These are phyloP conservation scores for Monosporascus ibericus DNA, from an alignment of 2,329 filamentous ascomycete genomes.

Conservation along the genomic window DNA sequence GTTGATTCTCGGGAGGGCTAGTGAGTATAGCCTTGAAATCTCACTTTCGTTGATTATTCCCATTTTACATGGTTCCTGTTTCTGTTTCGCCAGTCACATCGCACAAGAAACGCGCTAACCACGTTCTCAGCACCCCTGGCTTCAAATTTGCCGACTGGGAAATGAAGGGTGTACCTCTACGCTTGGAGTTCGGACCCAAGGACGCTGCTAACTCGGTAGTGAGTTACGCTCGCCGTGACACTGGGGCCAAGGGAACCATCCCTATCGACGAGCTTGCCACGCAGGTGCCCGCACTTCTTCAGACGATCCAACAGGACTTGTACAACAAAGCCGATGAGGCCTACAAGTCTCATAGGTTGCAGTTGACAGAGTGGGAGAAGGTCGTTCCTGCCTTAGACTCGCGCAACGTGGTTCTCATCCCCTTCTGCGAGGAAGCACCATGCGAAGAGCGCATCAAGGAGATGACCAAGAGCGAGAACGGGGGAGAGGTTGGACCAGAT, in stretches of 20 bases:
- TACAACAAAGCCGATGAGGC: slow-evolving; percentile 67
- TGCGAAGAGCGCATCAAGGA: slow-evolving; percentile 97
- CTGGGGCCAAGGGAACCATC: slow-evolving; percentile 75
- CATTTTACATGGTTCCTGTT: background rate
- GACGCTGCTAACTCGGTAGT: slow-evolving; percentile 83
- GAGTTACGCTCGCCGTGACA: slow-evolving; percentile 81
- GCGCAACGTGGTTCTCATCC: slow-evolving; percentile 90
- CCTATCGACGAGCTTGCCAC: slow-evolving; percentile 66
- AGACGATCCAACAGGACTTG: slow-evolving; percentile 84
- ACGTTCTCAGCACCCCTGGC: slow-evolving; percentile 59
- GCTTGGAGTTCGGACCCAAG: slow-evolving; percentile 93
- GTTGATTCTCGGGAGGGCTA: slow-evolving; percentile 85
- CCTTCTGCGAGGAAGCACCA: slow-evolving; percentile 72
- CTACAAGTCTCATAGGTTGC: slow-evolving; percentile 74
- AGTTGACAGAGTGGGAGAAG: slow-evolving; percentile 82
- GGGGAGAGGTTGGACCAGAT: slow-evolving; percentile 44
- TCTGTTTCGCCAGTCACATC: background rate
- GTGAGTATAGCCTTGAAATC: slow-evolving; percentile 13
- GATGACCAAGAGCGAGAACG: slow-evolving; percentile 70
- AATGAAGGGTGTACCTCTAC: slow-evolving; percentile 87
- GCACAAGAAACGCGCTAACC: slow-evolving; percentile 2
- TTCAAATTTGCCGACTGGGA: slow-evolving; percentile 99
- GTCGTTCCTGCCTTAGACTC: slow-evolving; percentile 84
- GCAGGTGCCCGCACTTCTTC: slow-evolving; percentile 73
- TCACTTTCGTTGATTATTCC: no score